These are phyloP conservation scores for Diplotaxis tenuifolia DNA, from an alignment of 345 rosid genomes.

Conservation along the genomic window DNA sequence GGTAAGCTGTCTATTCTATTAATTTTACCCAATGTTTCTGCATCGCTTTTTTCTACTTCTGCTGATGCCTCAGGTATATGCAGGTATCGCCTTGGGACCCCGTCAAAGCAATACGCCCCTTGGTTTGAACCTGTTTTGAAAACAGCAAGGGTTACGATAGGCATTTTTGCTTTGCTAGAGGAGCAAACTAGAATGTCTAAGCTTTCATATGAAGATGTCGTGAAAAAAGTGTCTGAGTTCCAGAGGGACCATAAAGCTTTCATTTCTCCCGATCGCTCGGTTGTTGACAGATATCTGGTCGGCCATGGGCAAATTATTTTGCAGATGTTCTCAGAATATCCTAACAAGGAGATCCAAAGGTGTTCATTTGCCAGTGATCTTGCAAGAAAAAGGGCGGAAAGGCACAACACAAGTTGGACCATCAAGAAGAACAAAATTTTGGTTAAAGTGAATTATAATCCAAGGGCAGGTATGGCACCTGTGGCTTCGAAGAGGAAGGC, in stretches of 20 bases:
- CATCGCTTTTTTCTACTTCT: constrained; percentile 12
- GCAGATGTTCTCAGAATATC: constrained; percentile 72
- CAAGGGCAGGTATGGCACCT: constrained; percentile 60
- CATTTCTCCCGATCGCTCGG: constrained; percentile 55
- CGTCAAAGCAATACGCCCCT: constrained; percentile 75
- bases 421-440: constrained; percentile 62
- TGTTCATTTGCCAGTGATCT: constrained; percentile 67
- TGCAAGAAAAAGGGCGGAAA: constrained; percentile 61
- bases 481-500: constrained; percentile 58
- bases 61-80: constrained; percentile 10
- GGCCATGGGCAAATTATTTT: constrained; percentile 83
- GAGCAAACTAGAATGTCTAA: constrained; percentile 59
- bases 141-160: constrained; percentile 64
- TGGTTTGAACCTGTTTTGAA: constrained; percentile 75
- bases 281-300: constrained; percentile 65
- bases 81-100: constrained; percentile 92
- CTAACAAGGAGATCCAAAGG: constrained; percentile 46
- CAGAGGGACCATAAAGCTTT: constrained; percentile 47
- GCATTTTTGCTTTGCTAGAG: constrained; percentile 58
- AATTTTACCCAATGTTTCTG: background rate
- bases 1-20: constrained; percentile 47
- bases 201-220: constrained; percentile 64
- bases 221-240: constrained; percentile 51
- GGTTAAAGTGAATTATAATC: constrained; percentile 58
- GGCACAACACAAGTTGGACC: constrained; percentile 74